A percentile compares a stretch with the other conserved stretches of the same genome.
Evolutionary conservation across 2,329 filamentous ascomycete genomes (phyloP).

Genomic region (Cordyceps farinosa): DNA sequence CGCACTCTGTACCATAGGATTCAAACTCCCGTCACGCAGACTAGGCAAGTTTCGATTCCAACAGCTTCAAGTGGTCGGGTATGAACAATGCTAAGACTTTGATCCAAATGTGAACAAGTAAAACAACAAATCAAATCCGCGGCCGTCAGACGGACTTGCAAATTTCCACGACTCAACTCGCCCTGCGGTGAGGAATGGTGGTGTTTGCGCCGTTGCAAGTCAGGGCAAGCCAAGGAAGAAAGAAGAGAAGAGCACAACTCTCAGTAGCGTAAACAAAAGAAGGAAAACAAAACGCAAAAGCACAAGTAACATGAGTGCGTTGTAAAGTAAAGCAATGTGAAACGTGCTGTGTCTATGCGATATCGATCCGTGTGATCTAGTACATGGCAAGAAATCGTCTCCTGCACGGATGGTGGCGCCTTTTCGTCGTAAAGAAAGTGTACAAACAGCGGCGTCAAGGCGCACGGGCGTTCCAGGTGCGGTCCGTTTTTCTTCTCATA

Average conservation of each 20-base stretch:
- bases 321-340: constrained; percentile 20
- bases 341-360: constrained; percentile 21
- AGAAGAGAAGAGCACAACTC: constrained; percentile 20
- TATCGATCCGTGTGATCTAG: constrained; percentile 18
- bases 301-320: constrained; percentile 28
- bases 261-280: constrained; percentile 14
- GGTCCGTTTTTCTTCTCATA: constrained; percentile 12
- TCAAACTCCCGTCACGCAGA: neutral
- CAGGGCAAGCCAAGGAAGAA: constrained; percentile 18
- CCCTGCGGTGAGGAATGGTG: neutral
- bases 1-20: constrained; percentile 4
- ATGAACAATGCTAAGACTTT: neutral
- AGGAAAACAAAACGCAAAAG: constrained; percentile 19
- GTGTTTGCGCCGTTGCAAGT: neutral
- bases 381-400: constrained; percentile 14
- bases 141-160: neutral
- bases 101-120: constrained; percentile 7
- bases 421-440: constrained; percentile 17
- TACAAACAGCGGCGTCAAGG: neutral
- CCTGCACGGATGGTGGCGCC: constrained; percentile 13
- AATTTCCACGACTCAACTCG: neutral
- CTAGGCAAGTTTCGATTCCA: neutral
- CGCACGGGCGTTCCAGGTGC: neutral
- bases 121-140: constrained; percentile 13
- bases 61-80: neutral